phyloP scores from a whole-genome alignment of 2,329 filamentous ascomycete genomes.

The Hypoxylon sp. region DNA sequence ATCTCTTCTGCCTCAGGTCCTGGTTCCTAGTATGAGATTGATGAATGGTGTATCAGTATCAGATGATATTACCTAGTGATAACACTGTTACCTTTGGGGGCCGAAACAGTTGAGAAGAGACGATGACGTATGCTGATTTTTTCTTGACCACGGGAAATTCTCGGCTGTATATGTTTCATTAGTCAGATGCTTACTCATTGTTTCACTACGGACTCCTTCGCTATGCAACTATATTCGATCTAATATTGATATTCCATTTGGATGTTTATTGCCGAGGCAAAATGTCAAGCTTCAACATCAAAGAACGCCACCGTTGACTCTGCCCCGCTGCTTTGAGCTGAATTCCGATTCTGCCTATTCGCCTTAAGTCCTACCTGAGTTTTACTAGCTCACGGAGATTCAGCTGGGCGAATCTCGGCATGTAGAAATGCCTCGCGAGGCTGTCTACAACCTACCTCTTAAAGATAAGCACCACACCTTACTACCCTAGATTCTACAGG shows the following conservation, averaged over 20 bases:
- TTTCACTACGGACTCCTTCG: conserved; percentile 5
- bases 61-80: conserved; percentile 4
- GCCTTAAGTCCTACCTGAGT: conserved; percentile 14
- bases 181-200: neutral
- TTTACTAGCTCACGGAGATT: neutral
- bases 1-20: neutral
- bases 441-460: conserved; percentile 14
- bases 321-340: conserved; percentile 3
- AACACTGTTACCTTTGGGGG: conserved; percentile 8
- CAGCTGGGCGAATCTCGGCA: conserved; percentile 21
- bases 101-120: neutral
- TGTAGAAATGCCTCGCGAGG: conserved; percentile 25
- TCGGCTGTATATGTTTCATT: conserved; percentile 10
- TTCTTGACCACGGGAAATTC: neutral
- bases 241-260: conserved; percentile 6
- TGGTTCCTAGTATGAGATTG: conserved; percentile 20
- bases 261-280: neutral
- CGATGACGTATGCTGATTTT: conserved; percentile 12
- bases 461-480: neutral
- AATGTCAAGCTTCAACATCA: neutral
- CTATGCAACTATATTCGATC: conserved; percentile 2
- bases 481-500: neutral
- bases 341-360: conserved; percentile 12
- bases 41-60: conserved; percentile 16
- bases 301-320: neutral